These are phyloP conservation scores for Puccinia triticina DNA, from an alignment of 1,284 basidiomycete species.

Conservation along the genomic window DNA sequence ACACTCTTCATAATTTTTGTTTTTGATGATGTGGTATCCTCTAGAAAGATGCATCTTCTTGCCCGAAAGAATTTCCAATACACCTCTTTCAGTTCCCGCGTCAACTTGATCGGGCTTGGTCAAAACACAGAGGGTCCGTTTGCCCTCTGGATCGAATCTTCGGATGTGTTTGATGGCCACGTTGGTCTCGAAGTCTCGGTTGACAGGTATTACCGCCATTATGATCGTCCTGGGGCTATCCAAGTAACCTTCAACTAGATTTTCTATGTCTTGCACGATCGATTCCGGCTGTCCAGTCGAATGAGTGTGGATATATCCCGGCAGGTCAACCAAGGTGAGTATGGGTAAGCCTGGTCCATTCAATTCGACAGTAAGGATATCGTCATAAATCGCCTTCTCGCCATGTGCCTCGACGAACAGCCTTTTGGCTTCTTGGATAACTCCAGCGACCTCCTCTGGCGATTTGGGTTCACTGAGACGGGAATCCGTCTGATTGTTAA, in stretches of 20 bases:
- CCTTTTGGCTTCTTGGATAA: slow-evolving; percentile 85
- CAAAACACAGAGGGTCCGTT: slow-evolving; percentile 93
- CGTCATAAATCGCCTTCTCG: slow-evolving; percentile 85
- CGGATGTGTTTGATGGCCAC: slow-evolving; percentile 89
- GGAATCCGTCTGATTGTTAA: background rate
- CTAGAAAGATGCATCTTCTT: slow-evolving; percentile 16
- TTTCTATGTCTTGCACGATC: slow-evolving; percentile 87
- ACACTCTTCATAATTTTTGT: slow-evolving; percentile 26
- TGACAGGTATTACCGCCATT: slow-evolving; percentile 93
- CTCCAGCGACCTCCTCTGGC: slow-evolving; percentile 62
- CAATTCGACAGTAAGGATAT: slow-evolving; percentile 91
- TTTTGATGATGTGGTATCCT: slow-evolving; percentile 28
- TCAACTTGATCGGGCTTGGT: slow-evolving; percentile 98
- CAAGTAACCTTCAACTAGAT: slow-evolving; percentile 92
- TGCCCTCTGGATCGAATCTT: slow-evolving; percentile 88
- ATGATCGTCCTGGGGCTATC: slow-evolving; percentile 90
- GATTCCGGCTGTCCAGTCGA: slow-evolving; percentile 93
- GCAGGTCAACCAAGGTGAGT: slow-evolving; percentile 93
- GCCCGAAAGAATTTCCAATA: slow-evolving; percentile 64
- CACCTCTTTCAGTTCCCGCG: slow-evolving; percentile 76
- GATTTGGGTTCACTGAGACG: slow-evolving; percentile 67
- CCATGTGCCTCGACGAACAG: slow-evolving; percentile 82
- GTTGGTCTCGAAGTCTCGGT: slow-evolving; percentile 97
- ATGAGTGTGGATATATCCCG: slow-evolving; percentile 92
- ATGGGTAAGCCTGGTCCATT: slow-evolving; percentile 87